Evolutionary conservation across 208 protist species (phyloP).

Genomic region (Leishmania tarentolae): DNA sequence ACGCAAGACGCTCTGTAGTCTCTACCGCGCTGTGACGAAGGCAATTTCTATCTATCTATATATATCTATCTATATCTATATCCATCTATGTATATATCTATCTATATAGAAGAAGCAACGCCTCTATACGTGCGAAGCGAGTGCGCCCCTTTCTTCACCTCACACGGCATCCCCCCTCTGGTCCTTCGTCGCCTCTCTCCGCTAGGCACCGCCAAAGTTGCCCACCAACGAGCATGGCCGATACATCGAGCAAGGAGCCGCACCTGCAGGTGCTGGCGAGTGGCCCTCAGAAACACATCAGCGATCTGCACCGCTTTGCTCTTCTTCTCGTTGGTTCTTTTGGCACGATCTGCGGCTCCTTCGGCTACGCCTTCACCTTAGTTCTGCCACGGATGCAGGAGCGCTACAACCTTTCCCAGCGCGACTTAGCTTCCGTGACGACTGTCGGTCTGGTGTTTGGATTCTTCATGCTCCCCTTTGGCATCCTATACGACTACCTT

Average conservation of each 20-base stretch:
- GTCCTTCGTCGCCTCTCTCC: no score
- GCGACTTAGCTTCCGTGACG: slow-evolving; percentile 57
- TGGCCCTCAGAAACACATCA: slow-evolving; percentile 26
- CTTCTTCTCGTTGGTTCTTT: slow-evolving; percentile 44
- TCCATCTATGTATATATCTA: neutral
- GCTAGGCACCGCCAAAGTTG: neutral
- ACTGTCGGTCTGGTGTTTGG: slow-evolving; percentile 43
- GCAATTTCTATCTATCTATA: no score
- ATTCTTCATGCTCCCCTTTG: slow-evolving; percentile 46
- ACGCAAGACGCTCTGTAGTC: neutral
- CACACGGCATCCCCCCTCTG: neutral
- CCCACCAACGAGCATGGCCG: neutral
- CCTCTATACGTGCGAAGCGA: neutral
- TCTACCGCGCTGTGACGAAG: no score
- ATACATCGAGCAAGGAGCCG: neutral
- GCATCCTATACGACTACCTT: slow-evolving; percentile 55
- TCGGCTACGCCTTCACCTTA: slow-evolving; percentile 58
- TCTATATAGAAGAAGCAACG: neutral
- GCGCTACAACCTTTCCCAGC: slow-evolving; percentile 53
- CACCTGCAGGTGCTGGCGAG: slow-evolving; percentile 14
- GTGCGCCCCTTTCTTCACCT: neutral
- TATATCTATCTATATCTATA: no score
- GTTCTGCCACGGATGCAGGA: slow-evolving; percentile 43
- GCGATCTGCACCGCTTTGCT: slow-evolving; percentile 40
- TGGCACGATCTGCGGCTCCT: slow-evolving; percentile 47